Evolutionary conservation across 2,329 filamentous ascomycete species (phyloP).

Genomic region (Blastomyces emzantsi): DNA sequence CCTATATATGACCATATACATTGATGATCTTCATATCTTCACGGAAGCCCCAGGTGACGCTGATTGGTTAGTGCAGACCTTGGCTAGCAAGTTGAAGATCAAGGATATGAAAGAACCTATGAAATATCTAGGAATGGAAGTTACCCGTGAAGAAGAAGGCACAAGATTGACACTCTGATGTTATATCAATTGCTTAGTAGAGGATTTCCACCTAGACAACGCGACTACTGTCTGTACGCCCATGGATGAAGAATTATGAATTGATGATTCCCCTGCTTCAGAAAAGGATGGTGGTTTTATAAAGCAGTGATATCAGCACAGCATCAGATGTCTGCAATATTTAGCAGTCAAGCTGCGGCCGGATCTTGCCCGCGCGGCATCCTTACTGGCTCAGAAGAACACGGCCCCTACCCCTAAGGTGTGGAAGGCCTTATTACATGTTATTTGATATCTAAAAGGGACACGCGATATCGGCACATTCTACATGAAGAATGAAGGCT

Average conservation of each 20-base stretch:
- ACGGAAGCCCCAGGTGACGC: background rate
- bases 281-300: background rate
- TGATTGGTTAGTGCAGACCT: accelerated
- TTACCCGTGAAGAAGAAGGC: background rate
- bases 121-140: background rate
- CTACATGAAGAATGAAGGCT: background rate
- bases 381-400: background rate
- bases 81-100: background rate
- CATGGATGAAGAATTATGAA: background rate
- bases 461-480: background rate
- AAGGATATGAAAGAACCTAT: background rate
- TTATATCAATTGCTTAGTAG: background rate
- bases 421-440: background rate
- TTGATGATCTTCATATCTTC: background rate
- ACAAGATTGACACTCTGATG: background rate
- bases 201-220: background rate
- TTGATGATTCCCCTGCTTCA: background rate
- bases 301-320: background rate
- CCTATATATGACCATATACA: background rate
- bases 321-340: background rate
- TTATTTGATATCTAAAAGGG: background rate
- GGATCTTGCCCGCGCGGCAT: background rate
- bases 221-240: background rate
- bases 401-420: background rate
- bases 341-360: background rate